Percentiles rank a stretch among this genome's conserved stretches.
Evolutionary conservation across 768 basidiomycete species (phyloP).

Genomic region (Hemileccinum impolitum): DNA sequence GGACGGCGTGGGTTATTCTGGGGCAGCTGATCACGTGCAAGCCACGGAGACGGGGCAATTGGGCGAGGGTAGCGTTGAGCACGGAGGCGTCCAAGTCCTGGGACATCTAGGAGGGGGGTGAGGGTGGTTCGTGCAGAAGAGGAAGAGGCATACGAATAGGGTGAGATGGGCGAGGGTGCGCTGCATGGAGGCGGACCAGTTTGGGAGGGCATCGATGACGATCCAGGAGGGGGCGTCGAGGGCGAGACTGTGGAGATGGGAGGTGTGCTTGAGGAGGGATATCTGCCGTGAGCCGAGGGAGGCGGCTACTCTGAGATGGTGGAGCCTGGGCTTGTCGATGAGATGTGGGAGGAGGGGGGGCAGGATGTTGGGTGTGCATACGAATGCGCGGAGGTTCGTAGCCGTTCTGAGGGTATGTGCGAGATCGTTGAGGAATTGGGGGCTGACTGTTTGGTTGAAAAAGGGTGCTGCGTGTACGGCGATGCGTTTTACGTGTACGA

Average conservation of each 20-base stretch:
- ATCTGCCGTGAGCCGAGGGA: constrained; percentile 53
- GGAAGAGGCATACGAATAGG: constrained; percentile 49
- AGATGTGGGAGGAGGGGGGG: constrained; percentile 50
- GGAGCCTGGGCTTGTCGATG: constrained; percentile 41
- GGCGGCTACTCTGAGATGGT: constrained; percentile 47
- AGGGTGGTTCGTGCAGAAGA: not conserved
- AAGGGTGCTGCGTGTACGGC: constrained; percentile 51
- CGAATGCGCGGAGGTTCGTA: constrained; percentile 54
- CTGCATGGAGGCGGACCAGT: constrained; percentile 47
- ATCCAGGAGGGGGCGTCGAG: constrained; percentile 64
- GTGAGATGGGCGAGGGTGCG: constrained; percentile 51
- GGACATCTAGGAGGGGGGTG: constrained; percentile 42
- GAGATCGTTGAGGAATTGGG: constrained; percentile 53
- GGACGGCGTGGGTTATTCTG: constrained; percentile 48
- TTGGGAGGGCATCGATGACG: constrained; percentile 54
- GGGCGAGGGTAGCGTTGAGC: constrained; percentile 43
- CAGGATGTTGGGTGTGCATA: constrained; percentile 46
- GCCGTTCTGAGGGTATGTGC: constrained; percentile 45
- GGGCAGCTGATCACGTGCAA: constrained; percentile 63
- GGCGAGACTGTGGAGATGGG: constrained; percentile 42
- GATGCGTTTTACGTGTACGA: constrained; percentile 56
- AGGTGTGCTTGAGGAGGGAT: constrained; percentile 38
- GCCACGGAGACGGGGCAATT: constrained; percentile 51
- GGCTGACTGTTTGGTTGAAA: constrained; percentile 36
- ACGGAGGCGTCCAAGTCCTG: constrained; percentile 51